Evolutionary conservation across 176 grass and related monocot genomes (phyloP), one percentile per base, ranked within the genome.

Genomic region (Aegilops tauschii): DNA sequence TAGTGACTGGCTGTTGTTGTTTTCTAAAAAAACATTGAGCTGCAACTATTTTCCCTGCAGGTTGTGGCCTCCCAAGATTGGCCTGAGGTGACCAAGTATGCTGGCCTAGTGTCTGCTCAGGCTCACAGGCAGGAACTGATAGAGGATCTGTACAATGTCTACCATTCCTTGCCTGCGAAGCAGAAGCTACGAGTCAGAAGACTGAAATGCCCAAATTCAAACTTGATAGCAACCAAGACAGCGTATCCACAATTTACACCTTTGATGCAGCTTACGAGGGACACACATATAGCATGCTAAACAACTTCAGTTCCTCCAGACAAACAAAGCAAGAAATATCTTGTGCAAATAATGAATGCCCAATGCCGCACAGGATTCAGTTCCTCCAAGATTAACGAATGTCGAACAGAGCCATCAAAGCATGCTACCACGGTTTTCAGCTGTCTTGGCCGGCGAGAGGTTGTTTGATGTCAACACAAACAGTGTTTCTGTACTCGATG

Each of bases 11-110:
- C 5, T 61, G 13, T 35, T 40, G 2, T 7, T 63, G 63, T 1
- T 65, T 65, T 28, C 23, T 30, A 17, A 8, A 68, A 67, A 18
- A 68, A 9, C 29, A 35, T 68, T 62, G 20, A 37, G 12, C 56
- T n/a, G 31, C 76, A 54, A 69, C 17, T 78, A 2, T 21, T 61
- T 77, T 50, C 16, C 54, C 72, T 90, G 78, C 52, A 97, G 95
- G 95, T 97, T 80, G 95, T 97, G 50, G 93, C 95, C 6, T 97
- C 95, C 47, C 93, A 93, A 70, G 95, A 97, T 88, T 97, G 95
- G 93, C 95, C 95, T 8, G 95, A 97, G 87, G 86, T 97, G 27
- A 97, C 95, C 66, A 97, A 95, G 70, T 97, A 97, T 88, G 93
- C 95, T 21, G 91, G 95, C 45, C 83, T 97, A 73, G 95, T 97